Evolutionary conservation across 495 filamentous ascomycete species (phyloP), one percentile per base, ranked within the genome.

Genomic region (Bryoglossum gracile): DNA sequence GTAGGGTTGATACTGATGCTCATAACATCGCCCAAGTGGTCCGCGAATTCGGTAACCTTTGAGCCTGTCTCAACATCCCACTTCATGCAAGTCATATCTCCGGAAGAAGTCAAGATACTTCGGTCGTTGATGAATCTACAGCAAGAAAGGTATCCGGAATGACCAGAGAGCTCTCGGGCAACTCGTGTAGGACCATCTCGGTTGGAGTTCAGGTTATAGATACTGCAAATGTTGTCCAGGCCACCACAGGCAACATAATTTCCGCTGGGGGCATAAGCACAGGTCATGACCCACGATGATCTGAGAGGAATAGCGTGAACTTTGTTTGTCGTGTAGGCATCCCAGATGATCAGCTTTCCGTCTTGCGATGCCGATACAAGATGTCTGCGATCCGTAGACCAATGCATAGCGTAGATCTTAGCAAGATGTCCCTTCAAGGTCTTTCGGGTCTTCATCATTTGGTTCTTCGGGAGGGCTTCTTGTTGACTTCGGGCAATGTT

Each of bases 401-500:
- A 98, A 72, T 98, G 94, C 92, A 98, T 98, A 54, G 92, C 89
- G 68, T 98, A 98, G 56, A 98, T 98, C 72, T 98, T 98, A 47
- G 92, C 92, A 25, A 98, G 71, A 78, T 98, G 92, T 38, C 92
- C 92, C 73, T 97, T 97, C 49, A 98, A 71, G 26, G 89, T 94
- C 63, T 87, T 86, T 68, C 91, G 89, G 50, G 89, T 83, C 74
- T 87, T 94, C 92, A 98, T 97, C 62, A 79, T 56, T 60, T 86
- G 84, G 62, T 90, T 91, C 62, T 85, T 83, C 42, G 90, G 94
- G 58, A 98, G 77, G 46, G 83, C 65, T 50, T 97, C 94, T 61
- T 94, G 89, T 46, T 89, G 81, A 68, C 86, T 81, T 62, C 83
- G 81, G 56, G 94, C 89, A 55, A 97, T 87, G 65, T 85, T 84